These are phyloP conservation scores for Alternaria triticimaculans DNA, from an alignment of 2,329 filamentous ascomycete species.

Conservation along the genomic window DNA sequence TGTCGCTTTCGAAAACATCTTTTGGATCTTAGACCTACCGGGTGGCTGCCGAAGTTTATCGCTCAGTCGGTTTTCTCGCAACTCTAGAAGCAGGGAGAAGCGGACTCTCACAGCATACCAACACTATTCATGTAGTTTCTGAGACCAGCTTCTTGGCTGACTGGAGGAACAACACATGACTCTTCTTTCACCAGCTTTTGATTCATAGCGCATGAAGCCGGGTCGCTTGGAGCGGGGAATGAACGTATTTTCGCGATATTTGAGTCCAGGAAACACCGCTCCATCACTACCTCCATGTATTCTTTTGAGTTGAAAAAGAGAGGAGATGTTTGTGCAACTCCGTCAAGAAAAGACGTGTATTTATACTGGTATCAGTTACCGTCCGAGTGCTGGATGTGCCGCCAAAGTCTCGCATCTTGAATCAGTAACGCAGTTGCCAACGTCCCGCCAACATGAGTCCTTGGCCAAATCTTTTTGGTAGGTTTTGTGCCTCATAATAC, in stretches of 20 bases:
- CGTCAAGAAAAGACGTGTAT: neutral
- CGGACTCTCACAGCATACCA: neutral
- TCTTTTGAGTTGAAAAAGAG: neutral
- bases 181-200: neutral
- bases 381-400: neutral
- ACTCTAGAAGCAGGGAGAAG: neutral
- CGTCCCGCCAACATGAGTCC: neutral
- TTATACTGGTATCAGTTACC: neutral
- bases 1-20: neutral
- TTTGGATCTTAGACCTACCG: neutral
- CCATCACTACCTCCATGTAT: accelerated
- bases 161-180: neutral
- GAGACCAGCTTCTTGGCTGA: neutral
- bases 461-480: neutral
- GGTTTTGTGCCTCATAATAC: neutral
- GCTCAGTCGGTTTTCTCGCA: accelerated
- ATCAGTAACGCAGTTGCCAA: neutral
- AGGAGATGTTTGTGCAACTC: accelerated
- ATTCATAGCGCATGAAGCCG: neutral
- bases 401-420: neutral
- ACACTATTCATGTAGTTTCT: no score
- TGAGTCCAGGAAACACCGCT: neutral
- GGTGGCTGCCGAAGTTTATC: accelerated
- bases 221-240: neutral
- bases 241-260: accelerated